Evolutionary conservation across 176 grass and related monocot genomes (phyloP), one percentile per base, ranked within the genome.

Genomic region (Ensete ventricosum): DNA sequence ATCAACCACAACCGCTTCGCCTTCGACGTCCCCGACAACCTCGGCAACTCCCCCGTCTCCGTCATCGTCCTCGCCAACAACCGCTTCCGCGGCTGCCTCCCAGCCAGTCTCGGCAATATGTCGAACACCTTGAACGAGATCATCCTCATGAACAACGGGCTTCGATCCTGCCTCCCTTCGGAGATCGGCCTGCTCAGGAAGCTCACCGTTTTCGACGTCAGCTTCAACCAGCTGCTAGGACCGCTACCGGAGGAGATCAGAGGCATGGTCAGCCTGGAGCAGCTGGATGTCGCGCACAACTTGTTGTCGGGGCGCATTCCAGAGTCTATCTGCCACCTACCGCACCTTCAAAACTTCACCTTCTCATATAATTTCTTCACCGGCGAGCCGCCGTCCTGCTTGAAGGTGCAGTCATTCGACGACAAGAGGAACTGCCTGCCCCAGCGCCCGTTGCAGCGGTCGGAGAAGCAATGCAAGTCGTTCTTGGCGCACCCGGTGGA

Each of bases 51-150:
- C 17, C 95, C 84, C 11, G 95, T 83, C 2, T 99, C 95, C 68
- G 95, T 91, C 54, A 25, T 99, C 55, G 95, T 99, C 20, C 84
- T 99, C 80, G 88, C 95, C n/a, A 84, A 94, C 84, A 99, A 99
- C 82, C 1, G 64, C 2, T 91, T 99, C 86, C 70, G 73, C 1
- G 95, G 95, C 0, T 99, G 95, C 77, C 75, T 99, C 19, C 95
- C 95, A 0, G 95, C 90, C 2, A 94, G 90, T 73, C 16, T 99
- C 66, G 95, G 88, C 60, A 99, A 94, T 88, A 99, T 99, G 95
- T 99, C 95, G 1, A 84, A 55, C 3, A 94, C 95, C 55, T 80
- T 99, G 68, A 99, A 94, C 78, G 95, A 99, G 88, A 89, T 99
- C 77, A 29, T 99, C 63, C 88, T 99, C 73, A 86, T 99, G 62